These are phyloP conservation scores for Knufia petricola DNA, from an alignment of 2,329 filamentous ascomycete species.

Conservation along the genomic window DNA sequence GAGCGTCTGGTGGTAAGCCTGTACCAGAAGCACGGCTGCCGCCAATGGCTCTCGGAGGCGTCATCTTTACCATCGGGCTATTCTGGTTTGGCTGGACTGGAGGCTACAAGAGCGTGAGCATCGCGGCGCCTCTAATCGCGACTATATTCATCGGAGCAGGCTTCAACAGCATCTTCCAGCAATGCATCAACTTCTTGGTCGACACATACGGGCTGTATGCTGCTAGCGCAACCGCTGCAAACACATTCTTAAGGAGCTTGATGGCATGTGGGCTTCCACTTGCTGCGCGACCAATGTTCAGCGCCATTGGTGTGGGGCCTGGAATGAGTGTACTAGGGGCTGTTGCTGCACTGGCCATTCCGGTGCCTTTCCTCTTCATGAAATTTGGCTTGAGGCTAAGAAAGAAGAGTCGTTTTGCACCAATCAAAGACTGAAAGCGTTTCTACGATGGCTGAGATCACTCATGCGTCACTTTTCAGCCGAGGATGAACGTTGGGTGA, in stretches of 20 bases:
- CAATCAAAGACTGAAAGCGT: conserved; percentile 17
- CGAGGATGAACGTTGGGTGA: no score
- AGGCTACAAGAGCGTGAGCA: conserved; percentile 27
- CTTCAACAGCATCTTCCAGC: conserved; percentile 24
- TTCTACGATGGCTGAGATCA: no score
- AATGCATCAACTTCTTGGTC: conserved; percentile 39
- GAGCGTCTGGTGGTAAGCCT: conserved; percentile 24
- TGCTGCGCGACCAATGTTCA: conserved; percentile 34
- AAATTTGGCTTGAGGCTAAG: conserved; percentile 33
- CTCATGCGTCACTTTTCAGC: no score
- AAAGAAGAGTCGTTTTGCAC: conserved; percentile 37
- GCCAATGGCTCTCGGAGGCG: conserved; percentile 38
- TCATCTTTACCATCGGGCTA: conserved; percentile 35
- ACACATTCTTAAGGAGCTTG: conserved; percentile 36
- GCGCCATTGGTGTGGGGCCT: conserved; percentile 33
- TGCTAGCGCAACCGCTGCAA: conserved; percentile 34
- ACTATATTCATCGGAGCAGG: conserved; percentile 37
- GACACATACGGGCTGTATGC: conserved; percentile 34
- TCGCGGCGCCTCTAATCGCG: conserved; percentile 24
- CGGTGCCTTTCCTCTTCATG: conserved; percentile 40
- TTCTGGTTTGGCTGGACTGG: conserved; percentile 39
- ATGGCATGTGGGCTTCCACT: conserved; percentile 32
- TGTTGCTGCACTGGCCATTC: conserved; percentile 31
- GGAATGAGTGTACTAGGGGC: conserved; percentile 35
- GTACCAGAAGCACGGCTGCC: conserved; percentile 35